A percentile compares a stretch with the other conserved stretches of the same genome.
Evolutionary conservation across 257 asterid species (phyloP).

Genomic region (Petrea volubilis): DNA sequence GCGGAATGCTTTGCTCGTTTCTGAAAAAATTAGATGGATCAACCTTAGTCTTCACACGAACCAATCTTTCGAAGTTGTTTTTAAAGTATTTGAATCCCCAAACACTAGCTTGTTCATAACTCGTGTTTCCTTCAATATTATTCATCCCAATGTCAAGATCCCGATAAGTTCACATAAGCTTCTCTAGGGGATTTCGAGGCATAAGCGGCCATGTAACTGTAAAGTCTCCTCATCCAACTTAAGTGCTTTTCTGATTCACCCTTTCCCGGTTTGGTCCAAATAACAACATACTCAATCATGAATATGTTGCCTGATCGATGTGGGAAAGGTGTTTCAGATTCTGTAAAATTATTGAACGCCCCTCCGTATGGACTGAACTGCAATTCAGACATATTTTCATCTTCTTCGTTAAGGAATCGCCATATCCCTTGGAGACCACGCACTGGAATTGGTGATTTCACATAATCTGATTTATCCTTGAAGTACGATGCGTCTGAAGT

Average conservation of each 20-base stretch:
- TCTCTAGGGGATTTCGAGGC: conserved; percentile 33
- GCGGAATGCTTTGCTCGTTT: conserved; percentile 28
- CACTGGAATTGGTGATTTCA: conserved; percentile 31
- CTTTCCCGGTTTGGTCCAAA: conserved; percentile 1
- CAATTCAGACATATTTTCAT: background rate
- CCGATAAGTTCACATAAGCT: conserved; percentile 34
- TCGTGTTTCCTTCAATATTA: conserved; percentile 16
- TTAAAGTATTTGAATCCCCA: conserved; percentile 36
- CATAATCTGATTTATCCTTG: conserved; percentile 49
- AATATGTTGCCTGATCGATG: conserved; percentile 27
- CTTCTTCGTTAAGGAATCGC: conserved; percentile 29
- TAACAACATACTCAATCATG: conserved; percentile 19
- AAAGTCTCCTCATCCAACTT: conserved; percentile 27
- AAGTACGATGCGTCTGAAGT: background rate
- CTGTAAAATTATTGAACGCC: conserved; percentile 19
- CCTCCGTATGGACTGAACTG: conserved; percentile 49
- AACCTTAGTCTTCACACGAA: conserved; percentile 32
- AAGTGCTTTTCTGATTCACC: background rate
- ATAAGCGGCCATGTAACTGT: conserved; percentile 20
- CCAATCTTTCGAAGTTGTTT: conserved; percentile 26
- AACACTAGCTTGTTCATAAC: conserved; percentile 23
- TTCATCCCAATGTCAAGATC: conserved; percentile 42
- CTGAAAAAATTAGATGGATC: conserved; percentile 18
- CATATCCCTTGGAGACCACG: conserved; percentile 37
- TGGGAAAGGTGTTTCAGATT: conserved; percentile 30